A percentile compares a stretch with the other conserved stretches of the same genome.
These are phyloP conservation scores for Candida glucosophila DNA, from an alignment of 1,139 yeast species.

Conservation along the genomic window DNA sequence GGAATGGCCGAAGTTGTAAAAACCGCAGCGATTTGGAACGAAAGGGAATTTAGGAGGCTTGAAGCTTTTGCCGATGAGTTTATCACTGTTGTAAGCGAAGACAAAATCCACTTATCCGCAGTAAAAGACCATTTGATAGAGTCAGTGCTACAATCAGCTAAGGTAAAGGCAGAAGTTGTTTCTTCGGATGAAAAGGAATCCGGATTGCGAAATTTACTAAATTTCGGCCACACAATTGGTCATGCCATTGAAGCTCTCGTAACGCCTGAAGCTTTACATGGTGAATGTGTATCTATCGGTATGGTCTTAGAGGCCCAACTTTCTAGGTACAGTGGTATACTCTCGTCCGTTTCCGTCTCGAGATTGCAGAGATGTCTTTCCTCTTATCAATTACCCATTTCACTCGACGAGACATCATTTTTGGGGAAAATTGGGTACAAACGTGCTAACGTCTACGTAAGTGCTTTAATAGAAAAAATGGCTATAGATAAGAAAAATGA, in stretches of 20 bases:
- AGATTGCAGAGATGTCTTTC: constrained; percentile 74
- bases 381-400: constrained; percentile 79
- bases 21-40: constrained; percentile 98
- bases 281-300: constrained; percentile 96
- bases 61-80: constrained; percentile 69
- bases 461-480: constrained; percentile 72
- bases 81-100: constrained; percentile 45
- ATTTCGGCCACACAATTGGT: constrained; percentile 96
- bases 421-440: constrained; percentile 64
- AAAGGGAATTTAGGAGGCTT: constrained; percentile 71
- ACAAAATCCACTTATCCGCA: constrained; percentile 46
- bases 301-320: constrained; percentile 93
- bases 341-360: constrained; percentile 91
- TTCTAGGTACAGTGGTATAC: constrained; percentile 78
- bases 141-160: constrained; percentile 78
- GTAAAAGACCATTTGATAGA: constrained; percentile 69
- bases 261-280: constrained; percentile 94
- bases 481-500: constrained; percentile 94
- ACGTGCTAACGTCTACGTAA: constrained; percentile 56
- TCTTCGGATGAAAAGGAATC: constrained; percentile 94
- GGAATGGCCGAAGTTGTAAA: constrained; percentile 99
- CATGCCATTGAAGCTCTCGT: constrained; percentile 96
- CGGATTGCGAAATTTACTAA: constrained; percentile 82
- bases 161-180: constrained; percentile 91
- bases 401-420: constrained; percentile 60